Evolutionary conservation across 371 early-diverging fungal species (phyloP), one percentile per base, ranked within the genome.

Genomic region (Mortierella sp.): DNA sequence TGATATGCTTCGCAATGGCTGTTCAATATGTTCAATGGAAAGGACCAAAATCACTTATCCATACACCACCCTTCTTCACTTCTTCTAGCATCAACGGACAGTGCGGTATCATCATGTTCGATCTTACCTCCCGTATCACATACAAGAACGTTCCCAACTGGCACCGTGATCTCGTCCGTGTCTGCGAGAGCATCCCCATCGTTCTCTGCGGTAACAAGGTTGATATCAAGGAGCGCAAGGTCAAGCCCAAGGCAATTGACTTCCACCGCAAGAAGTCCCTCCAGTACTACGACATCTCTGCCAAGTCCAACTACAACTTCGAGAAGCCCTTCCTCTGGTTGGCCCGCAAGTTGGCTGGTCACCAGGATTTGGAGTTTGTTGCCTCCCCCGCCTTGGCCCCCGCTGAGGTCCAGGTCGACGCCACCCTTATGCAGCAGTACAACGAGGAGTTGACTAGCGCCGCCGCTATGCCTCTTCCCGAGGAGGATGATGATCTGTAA

Each of bases 191-290:
- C 93, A 97, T 99, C 87, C 99, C 99, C 50, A 99, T 99, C 86
- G 99, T 99, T 85, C 95, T 99, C 50, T 98, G 99, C 92, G 99
- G 99, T 87, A 99, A 99, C 96, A 99, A 99, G 93, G 99, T 99
- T 73, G 99, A 99, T 89, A 95, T 99, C 88, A 98, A 98, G 95
- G 99, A 99, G 89, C 98, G 99, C 88, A 99, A 99, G 92, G 99
- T 99, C 70, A 99, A 99, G 95, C 97, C 99, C 79, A 99, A 99
- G 92, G 92, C 95, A 80, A 99, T 99, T 91, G 98, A 99, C 73
- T 99, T 99, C 97, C 99, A 99, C 94, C 93, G 99, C 86, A 99
- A 98, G 95, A 97, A 98, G 96, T 99, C 99, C 91, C 94, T 98
- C 68, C 99, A 99, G 90, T 99, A 99, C 95, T 98, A 98, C 91